Evolutionary conservation across 208 protist species (phyloP).

Genomic region (Acanthamoeba rhysodes): DNA sequence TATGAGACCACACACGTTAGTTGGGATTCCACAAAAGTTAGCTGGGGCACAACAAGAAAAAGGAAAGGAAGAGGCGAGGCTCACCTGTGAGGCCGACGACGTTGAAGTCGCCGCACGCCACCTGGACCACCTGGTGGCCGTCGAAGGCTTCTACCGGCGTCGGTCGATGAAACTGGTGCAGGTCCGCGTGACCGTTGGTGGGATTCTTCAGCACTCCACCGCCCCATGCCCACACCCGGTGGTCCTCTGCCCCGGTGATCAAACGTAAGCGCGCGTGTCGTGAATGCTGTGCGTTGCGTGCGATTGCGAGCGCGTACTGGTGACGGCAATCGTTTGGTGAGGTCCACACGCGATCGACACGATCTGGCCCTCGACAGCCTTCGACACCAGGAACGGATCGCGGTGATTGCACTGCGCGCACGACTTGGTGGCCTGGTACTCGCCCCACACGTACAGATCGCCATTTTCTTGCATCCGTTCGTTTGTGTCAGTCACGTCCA

Average conservation of each 20-base stretch:
- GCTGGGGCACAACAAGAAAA: neutral
- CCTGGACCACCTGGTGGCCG: neutral
- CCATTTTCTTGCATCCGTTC: neutral
- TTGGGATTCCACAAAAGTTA: too few relatives aligned
- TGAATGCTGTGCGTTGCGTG: neutral
- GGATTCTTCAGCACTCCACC: conserved; percentile 29
- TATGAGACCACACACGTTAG: too few relatives aligned
- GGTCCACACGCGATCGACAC: neutral
- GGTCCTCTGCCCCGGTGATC: neutral
- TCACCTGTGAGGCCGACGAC: neutral
- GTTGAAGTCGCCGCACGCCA: conserved; percentile 18
- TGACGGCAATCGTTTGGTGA: neutral
- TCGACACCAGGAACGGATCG: neutral
- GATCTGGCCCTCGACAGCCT: neutral
- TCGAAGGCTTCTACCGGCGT: neutral
- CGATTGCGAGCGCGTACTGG: neutral
- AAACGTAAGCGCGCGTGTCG: too few relatives aligned
- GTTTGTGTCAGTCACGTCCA: neutral
- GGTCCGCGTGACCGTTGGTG: neutral
- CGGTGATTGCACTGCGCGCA: neutral
- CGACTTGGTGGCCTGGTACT: neutral
- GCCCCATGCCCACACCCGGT: neutral
- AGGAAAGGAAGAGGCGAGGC: neutral
- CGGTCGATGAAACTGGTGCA: neutral
- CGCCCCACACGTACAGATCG: conserved; percentile 38